These are phyloP conservation scores for Scheffersomyces coipomensis DNA, from an alignment of 805 yeast species.

Conservation along the genomic window DNA sequence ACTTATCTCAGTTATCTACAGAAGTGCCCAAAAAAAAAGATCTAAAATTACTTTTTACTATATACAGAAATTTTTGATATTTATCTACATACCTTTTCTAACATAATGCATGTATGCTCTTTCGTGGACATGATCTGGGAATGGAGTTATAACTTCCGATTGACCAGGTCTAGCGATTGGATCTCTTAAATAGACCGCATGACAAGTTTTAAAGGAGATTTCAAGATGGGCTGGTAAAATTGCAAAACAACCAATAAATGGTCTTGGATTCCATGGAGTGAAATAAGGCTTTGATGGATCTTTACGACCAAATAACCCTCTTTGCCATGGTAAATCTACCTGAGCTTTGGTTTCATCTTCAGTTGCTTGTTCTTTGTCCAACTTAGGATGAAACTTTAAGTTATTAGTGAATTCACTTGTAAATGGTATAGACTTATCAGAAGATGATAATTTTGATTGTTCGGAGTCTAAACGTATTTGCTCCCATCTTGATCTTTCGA, in stretches of 20 bases:
- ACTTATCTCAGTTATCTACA: too few relatives aligned
- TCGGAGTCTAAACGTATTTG: constrained; percentile 27
- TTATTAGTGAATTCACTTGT: constrained; percentile 23
- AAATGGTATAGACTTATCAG: constrained; percentile 24
- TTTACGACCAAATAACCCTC: constrained; percentile 71
- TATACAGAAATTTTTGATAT: too few relatives aligned
- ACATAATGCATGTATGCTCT: constrained; percentile 93
- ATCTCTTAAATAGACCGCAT: constrained; percentile 93
- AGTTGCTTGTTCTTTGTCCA: constrained; percentile 42
- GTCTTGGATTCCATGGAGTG: constrained; percentile 97
- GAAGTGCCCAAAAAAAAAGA: too few relatives aligned
- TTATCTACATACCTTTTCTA: constrained; percentile 58
- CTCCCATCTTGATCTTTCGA: constrained; percentile 33
- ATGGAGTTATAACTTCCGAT: constrained; percentile 93
- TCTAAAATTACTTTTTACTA: too few relatives aligned
- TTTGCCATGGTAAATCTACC: constrained; percentile 78
- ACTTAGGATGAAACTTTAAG: constrained; percentile 31
- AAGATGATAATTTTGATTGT: constrained; percentile 25
- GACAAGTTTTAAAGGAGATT: constrained; percentile 86
- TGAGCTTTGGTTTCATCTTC: constrained; percentile 51
- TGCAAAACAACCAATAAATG: constrained; percentile 89
- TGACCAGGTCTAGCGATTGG: constrained; percentile 97
- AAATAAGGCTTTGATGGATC: constrained; percentile 79
- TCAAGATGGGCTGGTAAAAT: constrained; percentile 90
- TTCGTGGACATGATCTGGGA: constrained; percentile 77